These are phyloP conservation scores for Mycena sp. DNA, from an alignment of 1,284 basidiomycete genomes.

Conservation along the genomic window DNA sequence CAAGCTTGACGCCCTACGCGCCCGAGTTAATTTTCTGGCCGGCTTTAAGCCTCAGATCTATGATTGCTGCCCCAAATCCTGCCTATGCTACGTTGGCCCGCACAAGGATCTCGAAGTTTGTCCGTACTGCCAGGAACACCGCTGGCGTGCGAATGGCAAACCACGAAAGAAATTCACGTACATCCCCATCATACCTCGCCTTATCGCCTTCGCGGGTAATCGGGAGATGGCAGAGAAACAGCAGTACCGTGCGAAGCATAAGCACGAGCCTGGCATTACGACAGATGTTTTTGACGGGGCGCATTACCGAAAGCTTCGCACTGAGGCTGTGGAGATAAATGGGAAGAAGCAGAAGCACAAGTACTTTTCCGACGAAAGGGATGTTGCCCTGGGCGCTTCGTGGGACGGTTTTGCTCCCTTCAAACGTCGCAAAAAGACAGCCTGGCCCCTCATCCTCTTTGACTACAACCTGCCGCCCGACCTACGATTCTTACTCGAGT, in stretches of 20 bases:
- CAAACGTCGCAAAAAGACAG: no score
- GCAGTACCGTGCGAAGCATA: neutral
- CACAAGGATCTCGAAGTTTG: no score
- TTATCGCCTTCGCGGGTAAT: slow-evolving; percentile 22
- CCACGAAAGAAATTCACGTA: no score
- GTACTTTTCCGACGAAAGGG: slow-evolving; percentile 40
- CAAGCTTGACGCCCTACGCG: no score
- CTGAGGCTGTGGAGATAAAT: slow-evolving; percentile 29
- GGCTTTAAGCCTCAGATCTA: no score
- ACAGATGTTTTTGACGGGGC: slow-evolving; percentile 46
- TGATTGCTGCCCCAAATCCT: no score
- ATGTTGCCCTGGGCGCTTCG: no score
- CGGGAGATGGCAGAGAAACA: neutral
- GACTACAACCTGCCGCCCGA: slow-evolving; percentile 40
- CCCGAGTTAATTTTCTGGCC: no score
- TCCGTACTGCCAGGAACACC: no score
- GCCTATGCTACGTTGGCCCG: no score
- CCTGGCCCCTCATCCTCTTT: slow-evolving; percentile 53
- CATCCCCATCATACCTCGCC: slow-evolving; percentile 41
- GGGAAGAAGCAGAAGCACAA: slow-evolving; percentile 26
- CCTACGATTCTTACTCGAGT: slow-evolving; percentile 43
- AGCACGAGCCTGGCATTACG: slow-evolving; percentile 13
- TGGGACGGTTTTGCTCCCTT: no score
- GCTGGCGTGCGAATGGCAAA: slow-evolving; percentile 35
- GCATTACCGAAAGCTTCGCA: slow-evolving; percentile 36